Conservation (phyloP, 495 filamentous ascomycete genomes). For the Gamarada debralockiae region DNA sequence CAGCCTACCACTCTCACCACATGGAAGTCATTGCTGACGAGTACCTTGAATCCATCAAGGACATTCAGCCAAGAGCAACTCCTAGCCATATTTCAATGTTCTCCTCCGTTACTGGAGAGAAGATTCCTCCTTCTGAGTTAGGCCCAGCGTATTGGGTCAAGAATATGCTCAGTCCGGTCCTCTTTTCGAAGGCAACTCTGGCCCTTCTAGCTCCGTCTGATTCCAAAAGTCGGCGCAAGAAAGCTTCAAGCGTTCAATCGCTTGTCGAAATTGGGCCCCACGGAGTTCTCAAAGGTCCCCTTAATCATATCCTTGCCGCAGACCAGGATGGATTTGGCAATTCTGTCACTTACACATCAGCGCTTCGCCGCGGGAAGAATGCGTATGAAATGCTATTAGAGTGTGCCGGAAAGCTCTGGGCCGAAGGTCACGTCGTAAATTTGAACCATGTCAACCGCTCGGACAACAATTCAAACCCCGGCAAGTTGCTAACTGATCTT, state of each 20-base stretch:
- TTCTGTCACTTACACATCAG: conserved; percentile 35
- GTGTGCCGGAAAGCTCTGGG: conserved; percentile 29
- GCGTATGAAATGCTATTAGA: conserved; percentile 41
- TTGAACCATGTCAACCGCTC: conserved; percentile 5
- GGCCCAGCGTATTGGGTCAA: conserved; percentile 37
- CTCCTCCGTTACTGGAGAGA: conserved; percentile 16
- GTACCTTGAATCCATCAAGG: conserved; percentile 19
- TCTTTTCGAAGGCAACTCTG: conserved; percentile 29
- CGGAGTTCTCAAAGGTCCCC: conserved; percentile 53
- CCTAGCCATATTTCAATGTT: conserved; percentile 2
- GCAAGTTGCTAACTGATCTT: conserved; percentile 24
- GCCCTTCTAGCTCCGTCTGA: background rate
- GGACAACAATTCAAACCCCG: background rate
- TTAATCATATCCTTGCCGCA: conserved; percentile 46
- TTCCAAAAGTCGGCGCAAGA: conserved; percentile 19
- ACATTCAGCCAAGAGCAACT: conserved; percentile 24
- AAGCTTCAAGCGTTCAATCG: conserved; percentile 18
- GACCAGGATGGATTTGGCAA: conserved; percentile 25
- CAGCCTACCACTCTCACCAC: conserved; percentile 64
- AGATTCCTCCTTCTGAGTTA: background rate
- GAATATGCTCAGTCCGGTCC: conserved; percentile 48
- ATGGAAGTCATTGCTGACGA: conserved; percentile 44
- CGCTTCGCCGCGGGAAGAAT: conserved; percentile 31
- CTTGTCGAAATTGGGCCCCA: conserved; percentile 66
- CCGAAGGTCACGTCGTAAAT: conserved; percentile 24